Evolutionary conservation across 1,139 yeast species (phyloP), one percentile per base, ranked within the genome.

Genomic region (Debaryomycetaceae sp.): DNA sequence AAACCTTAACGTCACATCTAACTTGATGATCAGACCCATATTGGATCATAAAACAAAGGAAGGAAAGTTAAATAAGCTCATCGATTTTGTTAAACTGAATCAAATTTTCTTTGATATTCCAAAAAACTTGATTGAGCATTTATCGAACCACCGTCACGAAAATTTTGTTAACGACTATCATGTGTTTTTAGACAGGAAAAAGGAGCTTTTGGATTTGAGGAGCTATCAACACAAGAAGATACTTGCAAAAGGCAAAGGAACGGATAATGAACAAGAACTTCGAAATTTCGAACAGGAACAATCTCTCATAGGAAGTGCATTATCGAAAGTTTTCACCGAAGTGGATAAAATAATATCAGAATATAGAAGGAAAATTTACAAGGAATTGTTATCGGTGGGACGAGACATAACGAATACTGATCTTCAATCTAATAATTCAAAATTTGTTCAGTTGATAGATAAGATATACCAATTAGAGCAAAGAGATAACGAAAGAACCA

Each of bases 51-150:
- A 81, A 47, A 67, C 73, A 7, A 82, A 80, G 53, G 87, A 86
- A 50, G 68, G 70, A 22, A 81, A 85, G 50, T 72, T 87, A 42
- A 68, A 72, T 41, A 74, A 75, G 34, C 78, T 95, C 13, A 71
- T 87, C 45, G 78, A 78, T 27, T 78, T 87, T 48, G 73, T 90
- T 20, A 82, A 82, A 41, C 70, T 75, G 38, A 80, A 89, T 60
- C 75, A 74, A 44, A 76, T 76, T 47, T 73, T 89, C 45, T 84
- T 93, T 57, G 86, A 88, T 58, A 72, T 90, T 40, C 96, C 97
- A 0, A 76, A 76, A 34, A 69, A 66, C 8, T 68, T 93, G 46
- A 66, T 76, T 35, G 65, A 61, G n/a, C 75, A 77, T 51, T 71
- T 89, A 27, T 67, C 75, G 20, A 70, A 70, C 24, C 78, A 81